Evolutionary conservation across 73 alveolate species (phyloP).

Genomic region (Stentor roeselii): DNA sequence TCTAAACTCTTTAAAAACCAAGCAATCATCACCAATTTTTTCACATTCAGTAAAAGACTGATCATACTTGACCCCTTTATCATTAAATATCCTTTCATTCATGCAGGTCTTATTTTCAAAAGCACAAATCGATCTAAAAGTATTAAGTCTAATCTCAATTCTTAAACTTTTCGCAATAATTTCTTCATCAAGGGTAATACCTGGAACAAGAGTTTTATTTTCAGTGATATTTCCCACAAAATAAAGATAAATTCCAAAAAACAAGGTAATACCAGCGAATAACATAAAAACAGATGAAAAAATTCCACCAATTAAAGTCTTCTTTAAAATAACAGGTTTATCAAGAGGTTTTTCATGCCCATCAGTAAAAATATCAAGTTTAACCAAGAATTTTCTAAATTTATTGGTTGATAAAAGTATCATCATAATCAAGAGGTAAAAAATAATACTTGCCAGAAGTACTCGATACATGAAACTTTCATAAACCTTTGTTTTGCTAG

Average conservation of each 20-base stretch:
- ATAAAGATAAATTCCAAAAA: no score
- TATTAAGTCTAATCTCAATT: background rate
- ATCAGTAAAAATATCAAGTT: background rate
- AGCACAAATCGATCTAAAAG: no score
- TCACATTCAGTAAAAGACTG: background rate
- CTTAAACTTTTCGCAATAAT: background rate
- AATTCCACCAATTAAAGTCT: background rate
- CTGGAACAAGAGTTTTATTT: background rate
- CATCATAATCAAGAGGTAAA: no score
- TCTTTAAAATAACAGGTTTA: background rate
- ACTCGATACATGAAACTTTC: no score
- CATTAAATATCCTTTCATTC: background rate
- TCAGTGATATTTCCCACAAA: background rate
- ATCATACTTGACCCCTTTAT: no score
- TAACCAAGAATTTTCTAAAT: no score
- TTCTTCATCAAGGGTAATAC: background rate
- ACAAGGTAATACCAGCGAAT: background rate
- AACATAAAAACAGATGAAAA: background rate
- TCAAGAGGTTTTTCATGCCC: background rate
- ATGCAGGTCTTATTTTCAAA: no score
- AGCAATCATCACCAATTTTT: background rate
- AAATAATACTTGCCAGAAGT: no score
- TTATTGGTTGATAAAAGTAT: background rate
- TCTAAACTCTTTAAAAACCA: background rate
- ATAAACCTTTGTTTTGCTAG: background rate